Evolutionary conservation across 2,329 filamentous ascomycete genomes (phyloP).

Genomic region (Penicillium aurantiogriseum): DNA sequence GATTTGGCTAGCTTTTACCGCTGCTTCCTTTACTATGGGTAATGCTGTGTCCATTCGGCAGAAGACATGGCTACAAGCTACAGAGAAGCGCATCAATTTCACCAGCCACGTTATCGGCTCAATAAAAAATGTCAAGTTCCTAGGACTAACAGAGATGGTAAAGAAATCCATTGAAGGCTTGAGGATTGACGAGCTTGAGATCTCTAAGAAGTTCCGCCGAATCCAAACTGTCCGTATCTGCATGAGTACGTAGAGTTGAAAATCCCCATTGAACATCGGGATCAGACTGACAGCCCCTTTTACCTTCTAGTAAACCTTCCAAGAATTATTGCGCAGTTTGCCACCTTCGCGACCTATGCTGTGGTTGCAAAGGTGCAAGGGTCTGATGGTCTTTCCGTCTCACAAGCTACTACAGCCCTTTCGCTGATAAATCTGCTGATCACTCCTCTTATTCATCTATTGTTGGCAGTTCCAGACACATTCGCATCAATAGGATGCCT

Average conservation of each 20-base stretch:
- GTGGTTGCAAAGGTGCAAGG: conserved; percentile 15
- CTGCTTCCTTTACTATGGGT: conserved; percentile 13
- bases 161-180: conserved; percentile 27
- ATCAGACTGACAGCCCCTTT: neutral
- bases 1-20: conserved; percentile 1
- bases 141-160: conserved; percentile 28
- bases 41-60: conserved; percentile 27
- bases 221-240: conserved; percentile 14
- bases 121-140: conserved; percentile 46
- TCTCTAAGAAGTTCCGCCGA: conserved; percentile 23
- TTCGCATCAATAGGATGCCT: conserved; percentile 42
- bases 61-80: conserved; percentile 43
- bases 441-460: conserved; percentile 38
- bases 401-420: conserved; percentile 40
- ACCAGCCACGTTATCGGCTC: conserved; percentile 41
- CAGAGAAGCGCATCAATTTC: conserved; percentile 43
- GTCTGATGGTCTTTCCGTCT: conserved; percentile 31
- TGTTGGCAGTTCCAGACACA: conserved; percentile 38
- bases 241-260: conserved; percentile 7
- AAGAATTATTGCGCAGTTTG: conserved; percentile 14
- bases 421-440: conserved; percentile 41
- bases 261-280: too few relatives aligned
- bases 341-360: conserved; percentile 19
- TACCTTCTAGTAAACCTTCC: conserved; percentile 17
- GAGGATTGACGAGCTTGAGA: conserved; percentile 23